These are phyloP conservation scores for Apiospora aurea DNA, from an alignment of 2,329 filamentous ascomycete genomes.

Conservation along the genomic window DNA sequence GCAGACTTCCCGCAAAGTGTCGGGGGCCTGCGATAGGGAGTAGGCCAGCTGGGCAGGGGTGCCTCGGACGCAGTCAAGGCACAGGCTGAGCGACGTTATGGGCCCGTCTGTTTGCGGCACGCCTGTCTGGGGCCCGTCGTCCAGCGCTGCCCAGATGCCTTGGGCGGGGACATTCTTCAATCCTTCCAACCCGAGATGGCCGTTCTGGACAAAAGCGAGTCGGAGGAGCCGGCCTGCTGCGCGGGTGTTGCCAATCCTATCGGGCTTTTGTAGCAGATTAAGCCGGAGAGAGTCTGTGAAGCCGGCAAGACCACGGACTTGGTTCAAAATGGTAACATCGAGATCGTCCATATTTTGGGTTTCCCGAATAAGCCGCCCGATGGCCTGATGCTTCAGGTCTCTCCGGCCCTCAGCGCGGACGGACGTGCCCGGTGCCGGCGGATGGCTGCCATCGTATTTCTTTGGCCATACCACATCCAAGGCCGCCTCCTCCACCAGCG, in stretches of 20 bases:
- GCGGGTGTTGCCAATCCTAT: slow-evolving; percentile 21
- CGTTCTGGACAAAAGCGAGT: slow-evolving; percentile 19
- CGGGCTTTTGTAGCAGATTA: slow-evolving; percentile 12
- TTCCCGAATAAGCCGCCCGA: not conserved
- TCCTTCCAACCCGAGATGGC: slow-evolving; percentile 12
- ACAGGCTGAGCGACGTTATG: slow-evolving; percentile 30
- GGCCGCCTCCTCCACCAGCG: slow-evolving; percentile 12
- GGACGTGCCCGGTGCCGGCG: not conserved
- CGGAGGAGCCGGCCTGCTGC: slow-evolving; percentile 23
- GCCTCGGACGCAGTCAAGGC: slow-evolving; percentile 29
- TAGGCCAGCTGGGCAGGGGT: slow-evolving; percentile 29
- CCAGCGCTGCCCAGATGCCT: slow-evolving; percentile 10
- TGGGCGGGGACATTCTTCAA: slow-evolving; percentile 11
- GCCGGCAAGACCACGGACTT: slow-evolving; percentile 6
- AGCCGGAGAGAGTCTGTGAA: slow-evolving; percentile 12
- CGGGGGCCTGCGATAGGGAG: slow-evolving; percentile 22
- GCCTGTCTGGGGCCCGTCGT: not conserved
- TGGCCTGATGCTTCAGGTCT: not conserved
- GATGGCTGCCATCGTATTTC: not conserved
- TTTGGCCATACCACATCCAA: slow-evolving; percentile 22
- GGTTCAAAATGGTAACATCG: slow-evolving; percentile 20
- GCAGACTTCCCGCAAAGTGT: slow-evolving; percentile 26
- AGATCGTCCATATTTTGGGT: slow-evolving; percentile 20
- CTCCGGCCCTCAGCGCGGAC: not conserved
- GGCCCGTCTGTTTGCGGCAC: not conserved